A percentile compares a stretch with the other conserved stretches of the same genome.
phyloP scores from a whole-genome alignment of 768 basidiomycete species.

The Suillus subaureus region DNA sequence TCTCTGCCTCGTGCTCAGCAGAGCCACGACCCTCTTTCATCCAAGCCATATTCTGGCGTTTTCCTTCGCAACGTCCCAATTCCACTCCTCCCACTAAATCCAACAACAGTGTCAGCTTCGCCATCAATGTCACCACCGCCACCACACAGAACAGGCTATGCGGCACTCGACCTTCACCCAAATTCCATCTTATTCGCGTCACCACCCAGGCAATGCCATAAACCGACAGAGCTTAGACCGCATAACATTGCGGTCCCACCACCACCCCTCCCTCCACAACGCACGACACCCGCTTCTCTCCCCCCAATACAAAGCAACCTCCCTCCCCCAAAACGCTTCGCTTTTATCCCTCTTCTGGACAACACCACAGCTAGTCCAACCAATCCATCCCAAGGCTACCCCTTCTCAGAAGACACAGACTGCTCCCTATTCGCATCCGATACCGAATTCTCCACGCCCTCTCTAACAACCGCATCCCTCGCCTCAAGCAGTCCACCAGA shows the following conservation, averaged over 20 bases:
- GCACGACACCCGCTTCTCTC: neutral
- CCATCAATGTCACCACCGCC: neutral
- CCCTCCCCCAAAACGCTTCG: constrained; percentile 16
- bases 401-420: constrained; percentile 9
- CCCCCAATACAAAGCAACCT: constrained; percentile 5
- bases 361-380: constrained; percentile 4
- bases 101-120: constrained; percentile 15
- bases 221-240: constrained; percentile 7
- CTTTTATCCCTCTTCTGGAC: constrained; percentile 15
- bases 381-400: neutral
- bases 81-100: constrained; percentile 57
- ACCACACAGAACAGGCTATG: neutral
- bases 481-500: constrained; percentile 16
- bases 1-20: constrained; percentile 62
- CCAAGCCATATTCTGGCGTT: constrained; percentile 42
- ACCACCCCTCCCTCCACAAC: constrained; percentile 11
- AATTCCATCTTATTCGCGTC: constrained; percentile 1
- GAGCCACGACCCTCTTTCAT: constrained; percentile 44
- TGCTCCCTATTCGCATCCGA: constrained; percentile 13
- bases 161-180: constrained; percentile 4
- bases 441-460: constrained; percentile 16
- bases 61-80: constrained; percentile 61
- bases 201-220: neutral
- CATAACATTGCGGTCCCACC: constrained; percentile 18
- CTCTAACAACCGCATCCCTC: constrained; percentile 17